phyloP scores from a whole-genome alignment of 1,139 yeast species.

The Lizanozyma gosingica region DNA sequence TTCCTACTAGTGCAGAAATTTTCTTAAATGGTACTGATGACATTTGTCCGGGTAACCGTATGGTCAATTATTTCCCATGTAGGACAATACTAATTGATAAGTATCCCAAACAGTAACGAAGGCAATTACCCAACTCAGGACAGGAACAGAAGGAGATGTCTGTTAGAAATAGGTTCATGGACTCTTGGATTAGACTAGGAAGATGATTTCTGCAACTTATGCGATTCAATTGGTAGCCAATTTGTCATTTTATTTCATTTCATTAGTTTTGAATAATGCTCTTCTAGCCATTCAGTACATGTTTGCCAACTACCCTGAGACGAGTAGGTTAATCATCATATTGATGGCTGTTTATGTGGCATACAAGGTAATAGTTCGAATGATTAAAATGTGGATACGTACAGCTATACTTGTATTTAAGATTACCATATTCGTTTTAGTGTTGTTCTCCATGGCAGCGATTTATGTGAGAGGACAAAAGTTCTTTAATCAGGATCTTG shows the following conservation, averaged over 20 bases:
- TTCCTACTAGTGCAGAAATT: conserved; percentile 7
- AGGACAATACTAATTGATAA: too few species aligned
- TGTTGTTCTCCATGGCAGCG: conserved; percentile 8
- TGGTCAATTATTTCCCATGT: too few species aligned
- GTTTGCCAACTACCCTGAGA: conserved; percentile 16
- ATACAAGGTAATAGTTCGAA: conserved; percentile 13
- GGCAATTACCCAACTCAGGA: too few species aligned
- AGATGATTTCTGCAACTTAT: conserved; percentile 1
- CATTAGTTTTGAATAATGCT: background rate
- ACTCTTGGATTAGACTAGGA: too few species aligned
- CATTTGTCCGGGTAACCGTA: too few species aligned
- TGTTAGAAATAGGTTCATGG: too few species aligned
- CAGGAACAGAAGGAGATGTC: too few species aligned
- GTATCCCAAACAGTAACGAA: too few species aligned
- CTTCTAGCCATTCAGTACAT: background rate
- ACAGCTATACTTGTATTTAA: conserved; percentile 17
- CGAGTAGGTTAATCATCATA: conserved; percentile 13
- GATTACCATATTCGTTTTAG: conserved; percentile 7
- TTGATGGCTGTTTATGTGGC: conserved; percentile 14
- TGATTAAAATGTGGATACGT: conserved; percentile 20
- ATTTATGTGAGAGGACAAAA: conserved; percentile 15
- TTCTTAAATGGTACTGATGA: too few species aligned
- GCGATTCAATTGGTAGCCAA: conserved; percentile 5
- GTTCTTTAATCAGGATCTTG: conserved; percentile 14
- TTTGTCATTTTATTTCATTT: background rate